Evolutionary conservation across 208 protist species (phyloP), one percentile per base, ranked within the genome.

Genomic region (Trypanosoma cruzi): DNA sequence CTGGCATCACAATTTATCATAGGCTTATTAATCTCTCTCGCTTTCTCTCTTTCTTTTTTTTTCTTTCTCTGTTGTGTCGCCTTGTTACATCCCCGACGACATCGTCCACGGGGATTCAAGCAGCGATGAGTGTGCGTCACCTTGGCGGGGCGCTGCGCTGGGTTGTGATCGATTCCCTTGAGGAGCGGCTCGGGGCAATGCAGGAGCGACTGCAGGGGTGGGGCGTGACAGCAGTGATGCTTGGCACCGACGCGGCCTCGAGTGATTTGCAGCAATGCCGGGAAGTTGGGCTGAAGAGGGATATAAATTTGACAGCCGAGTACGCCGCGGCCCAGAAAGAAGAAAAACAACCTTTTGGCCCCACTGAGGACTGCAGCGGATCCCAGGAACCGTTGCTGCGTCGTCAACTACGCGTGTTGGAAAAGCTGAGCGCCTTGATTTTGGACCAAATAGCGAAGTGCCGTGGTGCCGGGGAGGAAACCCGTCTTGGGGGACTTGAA

Each of bases 81-180:
- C 10, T 10, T 40, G 36, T 13, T 10, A 16, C 18, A 26, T 32
- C 34, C 18, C 26, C 2, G 60, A 20, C 31, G 29, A 29, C 16
- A 1, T 26, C 5, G 32, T 16, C 16, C 5, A 26, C 46, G 14
- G 24, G 28, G 22, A 7, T 3, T 55, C 10, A 16, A 16, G 24
- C 16, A 16, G 24, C 22, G 22, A 77, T 77, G 72, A 71, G 64
- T 64, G 57, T 77, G 36, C 37, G 72, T 11, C 66, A 64, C 18
- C 55, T 77, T 14, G 49, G 36, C 50, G 72, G 63, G 32, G 63
- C 46, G 14, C 40, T 77, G 46, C 53, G 53, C n/a, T 67, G 72
- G 72, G 64, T 52, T 22, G 49, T 53, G 28, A 63, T 64, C 4
- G 53, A 64, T n/a, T 61, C 72, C 2, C 31, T 77, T 10, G 59